Evolutionary conservation across 2,329 filamentous ascomycete species (phyloP).

Genomic region (Dothideomycetes sp.): DNA sequence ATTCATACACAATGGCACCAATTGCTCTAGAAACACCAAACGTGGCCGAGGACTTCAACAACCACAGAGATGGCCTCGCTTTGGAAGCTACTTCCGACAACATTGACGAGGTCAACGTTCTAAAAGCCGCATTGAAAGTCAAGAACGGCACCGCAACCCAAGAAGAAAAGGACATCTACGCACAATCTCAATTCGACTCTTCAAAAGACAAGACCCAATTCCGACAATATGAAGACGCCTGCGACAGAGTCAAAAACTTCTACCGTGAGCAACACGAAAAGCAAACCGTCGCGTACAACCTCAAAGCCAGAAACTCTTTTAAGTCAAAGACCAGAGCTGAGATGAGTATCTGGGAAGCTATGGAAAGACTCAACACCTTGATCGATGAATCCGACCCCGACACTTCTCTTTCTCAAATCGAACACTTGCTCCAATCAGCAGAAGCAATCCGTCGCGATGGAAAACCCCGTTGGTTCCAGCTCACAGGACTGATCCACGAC

Average conservation of each 20-base stretch:
- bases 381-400: conserved; percentile 89
- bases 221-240: conserved; percentile 74
- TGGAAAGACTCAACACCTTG: conserved; percentile 84
- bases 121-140: conserved; percentile 46
- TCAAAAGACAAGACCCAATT: conserved; percentile 73
- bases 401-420: conserved; percentile 77
- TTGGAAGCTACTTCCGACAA: conserved; percentile 51
- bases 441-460: conserved; percentile 82
- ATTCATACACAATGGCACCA: conserved; percentile 35
- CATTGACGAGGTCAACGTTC: conserved; percentile 52
- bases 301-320: conserved; percentile 66
- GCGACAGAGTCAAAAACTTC: conserved; percentile 77
- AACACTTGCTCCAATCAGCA: conserved; percentile 79
- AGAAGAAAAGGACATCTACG: conserved; percentile 42
- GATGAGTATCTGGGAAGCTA: conserved; percentile 85
- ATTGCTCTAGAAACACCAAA: conserved; percentile 36
- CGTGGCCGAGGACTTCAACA: conserved; percentile 35
- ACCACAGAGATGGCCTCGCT: conserved; percentile 46
- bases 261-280: conserved; percentile 64
- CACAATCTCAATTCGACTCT: conserved; percentile 58
- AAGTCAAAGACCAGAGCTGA: conserved; percentile 57
- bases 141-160: conserved; percentile 38
- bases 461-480: conserved; percentile 74
- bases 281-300: conserved; percentile 77
- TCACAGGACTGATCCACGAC: conserved; percentile 69